Percentiles rank a stretch among this genome's conserved stretches.
These are phyloP conservation scores for Discostella pseudostelligera DNA, from an alignment of 108 stramenopile species.

Conservation along the genomic window DNA sequence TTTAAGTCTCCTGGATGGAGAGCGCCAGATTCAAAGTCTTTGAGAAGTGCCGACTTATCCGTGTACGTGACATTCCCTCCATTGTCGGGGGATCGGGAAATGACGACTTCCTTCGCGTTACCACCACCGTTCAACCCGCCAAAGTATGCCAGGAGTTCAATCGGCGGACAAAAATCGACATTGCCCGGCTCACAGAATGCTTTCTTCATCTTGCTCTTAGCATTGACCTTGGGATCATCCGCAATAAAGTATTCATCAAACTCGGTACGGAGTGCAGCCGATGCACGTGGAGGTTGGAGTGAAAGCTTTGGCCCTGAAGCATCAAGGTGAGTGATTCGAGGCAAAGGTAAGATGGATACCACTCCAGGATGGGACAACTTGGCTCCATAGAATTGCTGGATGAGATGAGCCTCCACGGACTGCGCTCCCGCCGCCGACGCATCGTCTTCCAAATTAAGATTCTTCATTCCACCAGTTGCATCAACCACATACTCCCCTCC, in stretches of 20 bases:
- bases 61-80: conserved; percentile 87
- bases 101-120: conserved; percentile 48
- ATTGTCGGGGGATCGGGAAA: conserved; percentile 75
- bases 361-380: conserved; percentile 35
- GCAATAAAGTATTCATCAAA: conserved; percentile 80
- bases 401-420: conserved; percentile 40
- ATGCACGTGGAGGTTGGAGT: conserved; percentile 60
- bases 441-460: conserved; percentile 52
- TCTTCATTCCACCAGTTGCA: conserved; percentile 41
- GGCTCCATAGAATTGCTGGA: conserved; percentile 41
- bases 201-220: conserved; percentile 97
- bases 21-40: conserved; percentile 77
- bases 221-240: conserved; percentile 91
- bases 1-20: conserved; percentile 98
- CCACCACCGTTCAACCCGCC: conserved; percentile 40
- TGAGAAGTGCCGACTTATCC: conserved; percentile 65
- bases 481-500: conserved; percentile 34
- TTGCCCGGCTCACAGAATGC: conserved; percentile 97
- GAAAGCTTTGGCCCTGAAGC: conserved; percentile 13
- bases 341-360: conserved; percentile 24
- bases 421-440: conserved; percentile 11
- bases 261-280: conserved; percentile 77
- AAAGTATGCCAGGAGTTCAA: conserved; percentile 69
- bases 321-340: conserved; percentile 19
- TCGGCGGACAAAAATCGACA: conserved; percentile 84